Evolutionary conservation across 192 early-diverging fungal genomes (phyloP).

Genomic region (Coemansia sp.): DNA sequence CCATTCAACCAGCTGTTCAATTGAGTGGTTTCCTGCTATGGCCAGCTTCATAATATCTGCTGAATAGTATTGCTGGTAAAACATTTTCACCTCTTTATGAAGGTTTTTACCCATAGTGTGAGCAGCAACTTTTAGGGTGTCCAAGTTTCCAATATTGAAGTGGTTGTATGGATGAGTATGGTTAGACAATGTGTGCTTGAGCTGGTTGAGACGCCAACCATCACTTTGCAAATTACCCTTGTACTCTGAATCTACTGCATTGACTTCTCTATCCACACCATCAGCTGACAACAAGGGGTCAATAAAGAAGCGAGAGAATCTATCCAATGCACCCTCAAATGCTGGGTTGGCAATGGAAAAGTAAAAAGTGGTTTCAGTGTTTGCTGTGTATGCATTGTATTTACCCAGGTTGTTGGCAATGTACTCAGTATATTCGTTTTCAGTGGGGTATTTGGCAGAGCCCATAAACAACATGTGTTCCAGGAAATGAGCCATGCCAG

Average conservation of each 20-base stretch:
- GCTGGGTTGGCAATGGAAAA: constrained; percentile 24
- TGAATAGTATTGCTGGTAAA: constrained; percentile 83
- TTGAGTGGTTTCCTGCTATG: constrained; percentile 77
- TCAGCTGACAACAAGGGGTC: constrained; percentile 74
- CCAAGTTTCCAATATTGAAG: constrained; percentile 61
- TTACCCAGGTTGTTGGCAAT: constrained; percentile 28
- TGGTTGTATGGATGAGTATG: constrained; percentile 59
- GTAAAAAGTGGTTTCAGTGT: constrained; percentile 15
- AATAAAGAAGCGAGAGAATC: constrained; percentile 85
- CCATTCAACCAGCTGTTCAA: constrained; percentile 71
- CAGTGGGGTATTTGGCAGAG: constrained; percentile 65
- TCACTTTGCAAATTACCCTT: constrained; percentile 81
- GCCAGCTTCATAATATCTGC: constrained; percentile 89
- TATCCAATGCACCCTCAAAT: constrained; percentile 60
- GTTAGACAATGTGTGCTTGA: constrained; percentile 21
- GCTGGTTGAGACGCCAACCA: not conserved
- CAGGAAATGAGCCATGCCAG: constrained; percentile 69
- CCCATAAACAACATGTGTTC: constrained; percentile 75
- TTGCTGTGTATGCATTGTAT: constrained; percentile 30
- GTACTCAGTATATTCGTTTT: constrained; percentile 60
- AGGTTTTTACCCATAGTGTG: not conserved
- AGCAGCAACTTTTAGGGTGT: constrained; percentile 63
- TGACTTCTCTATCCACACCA: constrained; percentile 81
- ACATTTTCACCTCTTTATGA: constrained; percentile 68
- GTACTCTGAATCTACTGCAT: constrained; percentile 93